Conservation (phyloP, 257 asterid genomes). For the Lithospermum erythrorhizon region DNA sequence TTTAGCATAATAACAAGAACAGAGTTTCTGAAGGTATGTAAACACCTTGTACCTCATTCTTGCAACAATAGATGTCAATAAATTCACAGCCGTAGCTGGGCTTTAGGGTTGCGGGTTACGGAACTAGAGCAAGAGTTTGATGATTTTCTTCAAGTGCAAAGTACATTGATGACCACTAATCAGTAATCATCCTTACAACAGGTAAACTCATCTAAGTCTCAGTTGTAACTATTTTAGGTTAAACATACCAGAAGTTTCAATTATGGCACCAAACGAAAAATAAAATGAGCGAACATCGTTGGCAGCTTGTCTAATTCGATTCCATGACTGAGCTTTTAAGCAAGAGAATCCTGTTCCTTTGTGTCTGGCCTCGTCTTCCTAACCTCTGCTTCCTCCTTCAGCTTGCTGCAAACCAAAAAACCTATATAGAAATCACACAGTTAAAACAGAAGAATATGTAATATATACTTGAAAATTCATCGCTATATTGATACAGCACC, state of each 20-base stretch:
- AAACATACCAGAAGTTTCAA: too few relatives aligned
- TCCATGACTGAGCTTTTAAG: conserved; percentile 17
- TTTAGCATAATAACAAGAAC: too few relatives aligned
- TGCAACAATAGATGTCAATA: too few relatives aligned
- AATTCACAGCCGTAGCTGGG: too few relatives aligned
- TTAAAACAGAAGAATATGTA: too few relatives aligned
- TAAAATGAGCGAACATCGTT: conserved; percentile 14
- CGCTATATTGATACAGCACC: too few relatives aligned
- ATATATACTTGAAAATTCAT: too few relatives aligned
- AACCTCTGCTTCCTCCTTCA: conserved; percentile 60
- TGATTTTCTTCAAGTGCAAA: too few relatives aligned
- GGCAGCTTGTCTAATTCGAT: conserved; percentile 3
- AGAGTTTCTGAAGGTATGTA: too few relatives aligned
- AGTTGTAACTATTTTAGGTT: too few relatives aligned
- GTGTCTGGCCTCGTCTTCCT: conserved; percentile 48
- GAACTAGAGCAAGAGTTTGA: conserved; percentile 1
- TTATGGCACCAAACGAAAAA: conserved; percentile 1
- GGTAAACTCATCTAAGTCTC: background rate
- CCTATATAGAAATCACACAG: background rate
- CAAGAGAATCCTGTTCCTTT: conserved; percentile 40
- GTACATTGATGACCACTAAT: conserved; percentile 19
- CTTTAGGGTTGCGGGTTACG: too few relatives aligned
- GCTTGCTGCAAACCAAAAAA: conserved; percentile 31
- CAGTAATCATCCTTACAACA: conserved; percentile 8
- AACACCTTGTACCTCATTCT: too few relatives aligned